Evolutionary conservation across 805 yeast species (phyloP).

Genomic region (Starmerella sirachaensis): DNA sequence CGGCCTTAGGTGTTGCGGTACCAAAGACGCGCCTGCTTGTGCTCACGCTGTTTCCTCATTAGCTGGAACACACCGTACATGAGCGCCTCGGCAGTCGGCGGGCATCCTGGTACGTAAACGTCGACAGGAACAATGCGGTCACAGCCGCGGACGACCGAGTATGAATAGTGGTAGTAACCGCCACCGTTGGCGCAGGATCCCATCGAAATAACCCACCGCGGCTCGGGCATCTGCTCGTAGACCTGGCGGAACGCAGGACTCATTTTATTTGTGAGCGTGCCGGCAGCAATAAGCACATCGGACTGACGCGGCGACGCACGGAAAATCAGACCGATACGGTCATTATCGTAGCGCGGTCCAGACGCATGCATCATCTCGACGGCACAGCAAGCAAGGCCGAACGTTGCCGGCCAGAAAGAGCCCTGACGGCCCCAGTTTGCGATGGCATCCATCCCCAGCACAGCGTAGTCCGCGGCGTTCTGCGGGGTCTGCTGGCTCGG

Average conservation of each 20-base stretch:
- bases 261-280: slow-evolving; percentile 84
- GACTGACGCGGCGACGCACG: slow-evolving; percentile 90
- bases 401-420: slow-evolving; percentile 87
- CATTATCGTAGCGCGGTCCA: slow-evolving; percentile 84
- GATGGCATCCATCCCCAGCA: slow-evolving; percentile 68
- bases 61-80: slow-evolving; percentile 83
- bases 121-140: slow-evolving; percentile 83
- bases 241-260: slow-evolving; percentile 89
- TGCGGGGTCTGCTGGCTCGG: slow-evolving; percentile 50
- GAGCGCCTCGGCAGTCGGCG: slow-evolving; percentile 82
- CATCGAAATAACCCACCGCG: slow-evolving; percentile 90
- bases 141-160: slow-evolving; percentile 81
- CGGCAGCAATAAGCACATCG: slow-evolving; percentile 86
- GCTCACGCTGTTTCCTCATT: slow-evolving; percentile 80
- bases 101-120: slow-evolving; percentile 86
- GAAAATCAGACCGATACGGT: slow-evolving; percentile 82
- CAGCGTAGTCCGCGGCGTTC: slow-evolving; percentile 62
- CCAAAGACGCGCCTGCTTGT: slow-evolving; percentile 75
- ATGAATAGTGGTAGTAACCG: slow-evolving; percentile 82
- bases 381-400: slow-evolving; percentile 87
- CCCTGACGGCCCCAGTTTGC: slow-evolving; percentile 89
- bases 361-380: slow-evolving; percentile 93
- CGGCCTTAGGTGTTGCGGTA: slow-evolving; percentile 46
- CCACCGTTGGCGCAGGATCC: slow-evolving; percentile 93
- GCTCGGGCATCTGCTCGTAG: slow-evolving; percentile 89